phyloP scores from a whole-genome alignment of 805 yeast species.

The Metschnikowia aberdeeniae region DNA sequence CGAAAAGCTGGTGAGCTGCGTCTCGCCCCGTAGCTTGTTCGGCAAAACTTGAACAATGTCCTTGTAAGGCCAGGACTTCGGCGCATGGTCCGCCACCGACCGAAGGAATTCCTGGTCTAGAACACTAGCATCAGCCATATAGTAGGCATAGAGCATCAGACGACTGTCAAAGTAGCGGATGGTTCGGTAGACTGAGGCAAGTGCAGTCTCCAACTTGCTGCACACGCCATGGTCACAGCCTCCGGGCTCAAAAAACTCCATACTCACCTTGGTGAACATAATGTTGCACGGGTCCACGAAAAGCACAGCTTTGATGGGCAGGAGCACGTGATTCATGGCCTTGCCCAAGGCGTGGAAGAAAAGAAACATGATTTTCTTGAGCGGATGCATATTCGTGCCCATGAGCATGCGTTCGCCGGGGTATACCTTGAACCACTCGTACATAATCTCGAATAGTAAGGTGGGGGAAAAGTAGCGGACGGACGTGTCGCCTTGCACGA shows the following conservation, averaged over 20 bases:
- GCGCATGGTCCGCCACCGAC: conserved; percentile 7
- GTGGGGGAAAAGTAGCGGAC: conserved; percentile 27
- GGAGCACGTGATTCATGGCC: conserved; percentile 27
- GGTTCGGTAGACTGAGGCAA: conserved; percentile 27
- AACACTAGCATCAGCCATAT: conserved; percentile 19
- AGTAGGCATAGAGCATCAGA: conserved; percentile 24
- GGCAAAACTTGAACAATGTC: conserved; percentile 21
- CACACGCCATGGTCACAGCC: conserved; percentile 9
- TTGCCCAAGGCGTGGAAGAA: conserved; percentile 35
- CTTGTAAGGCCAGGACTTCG: conserved; percentile 8
- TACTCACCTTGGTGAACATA: conserved; percentile 29
- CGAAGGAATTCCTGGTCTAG: conserved; percentile 20
- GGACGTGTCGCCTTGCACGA: conserved; percentile 15
- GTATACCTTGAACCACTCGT: conserved; percentile 33
- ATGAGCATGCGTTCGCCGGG: conserved; percentile 32
- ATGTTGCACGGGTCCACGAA: conserved; percentile 33
- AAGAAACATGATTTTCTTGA: conserved; percentile 31
- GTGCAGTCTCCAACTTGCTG: conserved; percentile 21
- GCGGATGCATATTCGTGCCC: conserved; percentile 25
- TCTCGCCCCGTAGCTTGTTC: conserved; percentile 13
- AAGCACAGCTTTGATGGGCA: conserved; percentile 34
- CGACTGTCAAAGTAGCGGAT: conserved; percentile 34
- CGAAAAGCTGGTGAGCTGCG: conserved; percentile 10
- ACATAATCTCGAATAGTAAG: conserved; percentile 30
- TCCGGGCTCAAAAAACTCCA: conserved; percentile 20